Evolutionary conservation across 148 eudicot genomes (phyloP).

Genomic region (Beta vulgaris): DNA sequence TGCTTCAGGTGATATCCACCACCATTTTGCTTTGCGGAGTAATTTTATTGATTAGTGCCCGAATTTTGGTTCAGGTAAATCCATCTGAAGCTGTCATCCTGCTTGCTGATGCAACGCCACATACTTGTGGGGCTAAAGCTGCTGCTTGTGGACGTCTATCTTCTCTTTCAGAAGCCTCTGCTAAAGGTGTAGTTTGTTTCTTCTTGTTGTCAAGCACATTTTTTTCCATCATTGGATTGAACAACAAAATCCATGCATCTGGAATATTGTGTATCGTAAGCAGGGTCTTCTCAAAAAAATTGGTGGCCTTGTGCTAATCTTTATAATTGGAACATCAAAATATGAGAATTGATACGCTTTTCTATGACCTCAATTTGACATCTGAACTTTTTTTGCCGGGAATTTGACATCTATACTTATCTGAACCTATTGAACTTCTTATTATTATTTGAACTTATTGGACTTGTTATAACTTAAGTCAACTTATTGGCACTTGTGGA

Average conservation of each 20-base stretch:
- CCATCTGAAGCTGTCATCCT: conserved; percentile 48
- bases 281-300: too few relatives aligned
- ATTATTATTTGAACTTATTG: too few relatives aligned
- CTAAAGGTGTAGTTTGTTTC: conserved; percentile 48
- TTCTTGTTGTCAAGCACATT: neutral
- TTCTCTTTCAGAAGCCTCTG: conserved; percentile 62
- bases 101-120: conserved; percentile 58
- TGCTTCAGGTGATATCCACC: conserved; percentile 31
- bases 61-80: conserved; percentile 46
- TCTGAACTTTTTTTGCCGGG: too few relatives aligned
- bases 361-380: too few relatives aligned
- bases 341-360: too few relatives aligned
- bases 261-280: too few relatives aligned
- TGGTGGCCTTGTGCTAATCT: too few relatives aligned
- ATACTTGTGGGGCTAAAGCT: conserved; percentile 85
- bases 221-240: neutral
- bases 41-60: conserved; percentile 26
- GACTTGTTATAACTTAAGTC: too few relatives aligned
- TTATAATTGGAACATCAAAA: too few relatives aligned
- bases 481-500: too few relatives aligned
- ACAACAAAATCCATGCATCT: neutral
- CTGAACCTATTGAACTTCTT: too few relatives aligned
- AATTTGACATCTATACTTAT: too few relatives aligned
- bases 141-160: conserved; percentile 82
- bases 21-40: conserved; percentile 23